Base-by-base conservation (phyloP, 371 early-diverging fungal genomes). In the Mucor sp. region DNA sequence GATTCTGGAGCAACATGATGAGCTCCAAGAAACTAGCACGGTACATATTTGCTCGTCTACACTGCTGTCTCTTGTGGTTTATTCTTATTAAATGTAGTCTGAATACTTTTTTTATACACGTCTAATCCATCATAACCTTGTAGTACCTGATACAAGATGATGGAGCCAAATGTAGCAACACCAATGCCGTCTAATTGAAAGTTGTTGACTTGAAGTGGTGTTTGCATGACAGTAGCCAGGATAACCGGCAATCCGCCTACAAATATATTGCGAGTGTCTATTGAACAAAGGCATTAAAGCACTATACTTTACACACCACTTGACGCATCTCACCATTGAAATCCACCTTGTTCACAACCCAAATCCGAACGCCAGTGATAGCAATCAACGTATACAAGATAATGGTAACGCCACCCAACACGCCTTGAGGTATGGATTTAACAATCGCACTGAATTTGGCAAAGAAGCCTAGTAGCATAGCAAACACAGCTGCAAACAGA, bases 381-480 rank as follows among this genome's bases (percentile, higher is more conserved):
- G 77, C 70, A 53, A 84, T 77, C 19, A 81, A 41, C 6, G 80
- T 76, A 63, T 78, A 84, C 35, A 84, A 71, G 32, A 84, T 62
- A 15, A 84, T 64, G 1, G 68, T 65, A 21, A 84, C 47, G 6
- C 84, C 84, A 23, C 83, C 83, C 57, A 79, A 55, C 8, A 82
- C 79, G 53, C 81, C 80, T 5, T 71, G 48, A 32, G 84, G 84
- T 41, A 84, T 84, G 3, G 83, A 68, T 19, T 60, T 65, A 27
- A 83, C 62, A 11, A 82, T 62, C 8, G 83, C 84, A 37, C 76
- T 80, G 43, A 84, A 80, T 53, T 79, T 83, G 21, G 79, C 82
- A 41, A 81, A 67, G 50, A 83, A 75, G 19, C 75, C 75, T 37
- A 83, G 63, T 12, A 84, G 27, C 50, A 83, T 71, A 8, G 83